Evolutionary conservation across 352 stramenopile genomes (phyloP), one percentile per base, ranked within the genome.

Genomic region (Phytophthora europaea): DNA sequence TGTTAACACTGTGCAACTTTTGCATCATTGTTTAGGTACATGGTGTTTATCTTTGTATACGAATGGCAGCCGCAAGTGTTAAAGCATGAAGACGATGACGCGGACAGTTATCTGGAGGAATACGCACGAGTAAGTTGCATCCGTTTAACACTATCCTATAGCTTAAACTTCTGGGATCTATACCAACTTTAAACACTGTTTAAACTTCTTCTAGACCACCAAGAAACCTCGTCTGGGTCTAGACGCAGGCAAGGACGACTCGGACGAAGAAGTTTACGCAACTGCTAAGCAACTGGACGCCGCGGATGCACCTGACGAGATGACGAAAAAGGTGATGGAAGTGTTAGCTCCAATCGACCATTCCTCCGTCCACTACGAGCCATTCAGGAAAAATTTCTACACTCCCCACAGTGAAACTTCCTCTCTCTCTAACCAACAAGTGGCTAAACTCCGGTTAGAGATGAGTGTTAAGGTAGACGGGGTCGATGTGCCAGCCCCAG

Each of bases 321-420:
- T 72, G 52, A 47, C 53, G 18, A 91, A 91, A 60, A 85, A 88
- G 68, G 71, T 75, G 10, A 96, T 98, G 70, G 88, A 97, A 67
- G 84, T 83, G 31, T 76, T 98, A 16, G 68, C 76, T 8, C 87
- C 91, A 8, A 51, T 97, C 10, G 79, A 97, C 58, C 90, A 97
- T 67, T 72, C 74, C 0, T 75, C 55, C 16, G 83, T 97, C 43
- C 31, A 78, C 47, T 98, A 98, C 61, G 90, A 97, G 73, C 55
- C 87, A 20, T 97, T 97, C 73, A 80, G 88, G 6, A 96, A 93
- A 70, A 50, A 56, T 15, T 96, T 97, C 51, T 98, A 96, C 66
- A 72, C 69, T 33, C 64, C 74, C 5, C 76, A 93, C 22, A 69
- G 70, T n/a, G 81, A 88, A 43, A 76, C 89, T 23, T 63, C 57